Percentiles rank a stretch among this genome's conserved stretches.
These are phyloP conservation scores for Exophiala phaeomuriformis DNA, from an alignment of 2,329 filamentous ascomycete genomes.

Conservation along the genomic window DNA sequence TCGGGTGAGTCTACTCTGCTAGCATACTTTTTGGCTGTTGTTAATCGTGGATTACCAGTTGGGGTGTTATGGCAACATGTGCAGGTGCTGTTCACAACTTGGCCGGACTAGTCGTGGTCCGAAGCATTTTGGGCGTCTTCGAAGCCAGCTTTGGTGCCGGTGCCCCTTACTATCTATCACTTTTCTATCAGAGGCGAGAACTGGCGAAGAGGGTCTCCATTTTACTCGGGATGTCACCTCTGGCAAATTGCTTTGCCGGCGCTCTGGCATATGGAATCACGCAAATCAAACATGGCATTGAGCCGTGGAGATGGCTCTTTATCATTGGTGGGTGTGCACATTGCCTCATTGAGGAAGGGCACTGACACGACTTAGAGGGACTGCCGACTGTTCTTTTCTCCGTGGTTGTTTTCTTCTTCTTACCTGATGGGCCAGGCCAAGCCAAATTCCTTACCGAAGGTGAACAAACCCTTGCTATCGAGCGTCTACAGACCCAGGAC, in stretches of 20 bases:
- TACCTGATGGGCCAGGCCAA: not conserved
- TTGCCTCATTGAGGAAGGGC: too few relatives aligned
- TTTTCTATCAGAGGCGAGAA: not conserved
- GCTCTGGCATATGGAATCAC: not conserved
- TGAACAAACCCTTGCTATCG: not conserved
- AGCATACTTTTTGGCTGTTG: too few relatives aligned
- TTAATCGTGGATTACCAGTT: not conserved
- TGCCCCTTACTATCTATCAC: not conserved
- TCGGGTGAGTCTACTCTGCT: too few relatives aligned
- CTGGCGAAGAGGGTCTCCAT: not conserved
- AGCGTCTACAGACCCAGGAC: not conserved
- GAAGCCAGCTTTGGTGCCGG: not conserved
- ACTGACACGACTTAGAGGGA: not conserved
- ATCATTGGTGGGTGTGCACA: not conserved
- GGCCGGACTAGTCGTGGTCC: not conserved
- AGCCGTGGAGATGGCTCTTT: not conserved
- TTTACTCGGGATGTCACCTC: not conserved
- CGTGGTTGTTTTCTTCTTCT: not conserved
- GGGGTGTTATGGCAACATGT: not conserved
- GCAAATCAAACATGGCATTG: not conserved
- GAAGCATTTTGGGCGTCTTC: not conserved
- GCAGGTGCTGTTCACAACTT: not conserved
- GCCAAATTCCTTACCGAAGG: not conserved
- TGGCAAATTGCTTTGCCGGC: not conserved
- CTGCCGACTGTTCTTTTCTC: not conserved